Evolutionary conservation across 257 asterid genomes (phyloP).

Genomic region (Verbena officinalis): DNA sequence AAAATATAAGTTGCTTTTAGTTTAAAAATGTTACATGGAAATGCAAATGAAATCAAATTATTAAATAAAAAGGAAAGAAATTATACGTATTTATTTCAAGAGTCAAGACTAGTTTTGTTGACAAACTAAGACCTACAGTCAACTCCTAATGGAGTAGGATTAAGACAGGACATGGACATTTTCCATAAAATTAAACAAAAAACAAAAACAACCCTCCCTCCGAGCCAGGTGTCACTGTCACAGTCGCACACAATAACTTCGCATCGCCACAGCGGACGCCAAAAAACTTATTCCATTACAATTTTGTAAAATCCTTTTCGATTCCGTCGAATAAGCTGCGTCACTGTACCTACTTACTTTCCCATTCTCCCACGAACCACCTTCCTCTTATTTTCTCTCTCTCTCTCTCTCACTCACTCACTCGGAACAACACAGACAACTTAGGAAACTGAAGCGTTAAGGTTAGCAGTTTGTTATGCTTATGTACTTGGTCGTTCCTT

Average conservation of each 20-base stretch:
- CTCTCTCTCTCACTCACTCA: constrained; percentile 9
- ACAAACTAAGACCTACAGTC: constrained; percentile 1
- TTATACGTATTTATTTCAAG: too few relatives aligned
- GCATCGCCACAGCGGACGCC: constrained; percentile 75
- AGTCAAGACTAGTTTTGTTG: constrained; percentile 14
- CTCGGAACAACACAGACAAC: constrained; percentile 7
- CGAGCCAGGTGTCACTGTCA: constrained; percentile 36
- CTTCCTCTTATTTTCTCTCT: constrained; percentile 24
- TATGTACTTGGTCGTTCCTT: background rate
- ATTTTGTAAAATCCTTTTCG: constrained; percentile 48
- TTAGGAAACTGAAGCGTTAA: constrained; percentile 17
- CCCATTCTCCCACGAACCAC: constrained; percentile 37
- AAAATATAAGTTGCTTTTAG: too few relatives aligned
- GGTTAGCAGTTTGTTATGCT: constrained; percentile 28
- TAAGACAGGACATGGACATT: constrained; percentile 18
- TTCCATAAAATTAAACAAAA: background rate
- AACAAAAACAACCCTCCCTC: too few relatives aligned
- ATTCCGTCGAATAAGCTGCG: constrained; percentile 54
- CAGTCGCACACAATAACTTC: constrained; percentile 36
- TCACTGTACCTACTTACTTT: constrained; percentile 29
- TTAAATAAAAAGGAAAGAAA: too few relatives aligned
- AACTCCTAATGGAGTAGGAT: constrained; percentile 23
- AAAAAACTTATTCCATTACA: constrained; percentile 43
- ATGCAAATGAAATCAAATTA: too few relatives aligned
- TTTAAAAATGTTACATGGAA: too few relatives aligned